Conservation (phyloP, 164 flowering plant species). For the Tinospora cordifolia region DNA sequence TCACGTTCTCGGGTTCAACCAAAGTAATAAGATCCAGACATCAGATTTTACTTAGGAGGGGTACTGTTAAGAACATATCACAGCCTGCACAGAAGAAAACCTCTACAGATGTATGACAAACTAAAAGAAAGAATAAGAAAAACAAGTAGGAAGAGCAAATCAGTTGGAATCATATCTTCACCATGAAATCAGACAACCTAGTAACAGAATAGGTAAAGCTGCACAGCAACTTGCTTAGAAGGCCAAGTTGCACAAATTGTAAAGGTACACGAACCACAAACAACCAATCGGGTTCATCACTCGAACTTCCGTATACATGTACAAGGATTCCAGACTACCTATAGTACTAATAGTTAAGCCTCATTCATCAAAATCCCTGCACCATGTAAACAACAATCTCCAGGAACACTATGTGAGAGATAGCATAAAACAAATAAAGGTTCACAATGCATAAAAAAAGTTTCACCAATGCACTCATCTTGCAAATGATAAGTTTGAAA, state of each 20-base stretch:
- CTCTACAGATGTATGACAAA: constrained; percentile 3
- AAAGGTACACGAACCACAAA: constrained; percentile 8
- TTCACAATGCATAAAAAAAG: neutral
- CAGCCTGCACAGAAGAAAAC: constrained; percentile 17
- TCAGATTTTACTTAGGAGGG: neutral
- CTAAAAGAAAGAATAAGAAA: neutral
- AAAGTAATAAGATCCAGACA: constrained; percentile 1
- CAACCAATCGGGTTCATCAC: neutral
- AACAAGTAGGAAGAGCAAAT: neutral
- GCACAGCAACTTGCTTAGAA: neutral
- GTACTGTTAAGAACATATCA: constrained; percentile 10
- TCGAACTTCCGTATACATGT: constrained; percentile 7
- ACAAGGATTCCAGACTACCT: neutral
- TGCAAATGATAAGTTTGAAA: constrained; percentile 16
- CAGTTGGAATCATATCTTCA: constrained; percentile 6
- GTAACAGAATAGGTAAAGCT: constrained; percentile 3
- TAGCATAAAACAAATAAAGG: constrained; percentile 5
- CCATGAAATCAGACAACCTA: constrained; percentile 6
- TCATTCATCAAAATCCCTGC: constrained; percentile 12
- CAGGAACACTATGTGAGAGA: constrained; percentile 8
- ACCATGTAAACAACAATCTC: constrained; percentile 12
- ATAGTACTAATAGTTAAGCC: constrained; percentile 1
- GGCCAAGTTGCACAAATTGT: too few species aligned
- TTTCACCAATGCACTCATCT: constrained; percentile 13
- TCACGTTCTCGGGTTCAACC: neutral